Base-by-base conservation (phyloP, 192 early-diverging fungal species). In the Backusella parvicylindrica region DNA sequence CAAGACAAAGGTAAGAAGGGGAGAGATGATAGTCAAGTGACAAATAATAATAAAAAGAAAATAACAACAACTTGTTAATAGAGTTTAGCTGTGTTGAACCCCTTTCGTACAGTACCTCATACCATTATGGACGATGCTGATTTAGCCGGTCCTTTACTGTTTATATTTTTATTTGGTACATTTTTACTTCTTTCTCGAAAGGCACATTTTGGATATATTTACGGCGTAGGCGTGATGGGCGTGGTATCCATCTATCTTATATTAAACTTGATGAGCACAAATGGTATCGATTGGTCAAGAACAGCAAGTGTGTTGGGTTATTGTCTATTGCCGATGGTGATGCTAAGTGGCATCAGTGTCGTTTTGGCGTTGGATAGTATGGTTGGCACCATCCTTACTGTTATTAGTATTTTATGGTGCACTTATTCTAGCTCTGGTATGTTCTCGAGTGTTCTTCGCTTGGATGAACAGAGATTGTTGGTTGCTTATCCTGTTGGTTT, bases 291-390 rank as follows among this genome's bases (percentile, higher is more conserved):
- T 68, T 88, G 89, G 33, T 91, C 91, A 73, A 87, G 92, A 66
- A 96, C 94, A 1, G 96, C 96, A 28, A 95, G 94, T 82, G 96
- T 99, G 56, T 86, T 99, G 37, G 98, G 98, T 13, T 99, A 99
- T 85, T 99, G 96, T 77, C 84, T 98, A 72, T 84, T 99, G 72
- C 98, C 98, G 2, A 90, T 99, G 85, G 96, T 99, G 23, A 81
- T 98, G 72, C 82, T 99, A 50, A 95, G 93, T 75, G 88, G 91
- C 47, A 64, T 95, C 26, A 89, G 91, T 6, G 86, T 93, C 6
- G 79, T 92, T 5, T 68, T 95, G 38, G 85, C 87, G 67, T 72
- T 98, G 35, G 93, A 90, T 71, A 89, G 86, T 33, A 71, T 82
- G 11, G 70, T 92, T 26, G 92, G 92, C 30, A 83, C 89, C 28